Conservation (phyloP, 1,284 basidiomycete species). For the Coniophora puteana region DNA sequence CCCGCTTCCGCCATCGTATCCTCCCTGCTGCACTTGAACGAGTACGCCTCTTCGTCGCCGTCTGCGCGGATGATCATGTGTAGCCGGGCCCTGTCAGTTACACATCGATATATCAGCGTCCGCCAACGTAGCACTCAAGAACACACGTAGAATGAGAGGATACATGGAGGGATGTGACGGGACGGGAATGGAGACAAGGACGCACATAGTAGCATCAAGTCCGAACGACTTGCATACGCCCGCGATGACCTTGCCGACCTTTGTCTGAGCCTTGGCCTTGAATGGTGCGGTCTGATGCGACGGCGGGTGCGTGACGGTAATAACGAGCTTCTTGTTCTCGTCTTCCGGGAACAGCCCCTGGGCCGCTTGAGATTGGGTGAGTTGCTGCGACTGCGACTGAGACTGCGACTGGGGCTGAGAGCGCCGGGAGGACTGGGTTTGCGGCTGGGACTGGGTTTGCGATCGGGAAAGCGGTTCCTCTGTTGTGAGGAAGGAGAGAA, state of each 20-base stretch:
- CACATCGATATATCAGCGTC: not conserved
- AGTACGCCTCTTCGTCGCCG: slow-evolving; percentile 22
- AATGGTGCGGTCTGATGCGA: slow-evolving; percentile 35
- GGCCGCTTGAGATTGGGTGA: slow-evolving; percentile 7
- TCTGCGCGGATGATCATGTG: slow-evolving; percentile 19
- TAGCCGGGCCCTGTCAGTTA: slow-evolving; percentile 19
- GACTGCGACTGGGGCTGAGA: slow-evolving; percentile 7
- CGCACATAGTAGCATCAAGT: slow-evolving; percentile 31
- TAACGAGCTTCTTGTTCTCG: slow-evolving; percentile 25
- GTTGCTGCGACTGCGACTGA: slow-evolving; percentile 1
- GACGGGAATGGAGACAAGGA: slow-evolving; percentile 12
- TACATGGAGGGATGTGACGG: not conserved
- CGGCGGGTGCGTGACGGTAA: slow-evolving; percentile 31
- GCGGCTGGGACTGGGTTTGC: too few species aligned
- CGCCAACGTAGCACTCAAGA: not conserved
- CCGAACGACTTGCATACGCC: slow-evolving; percentile 40
- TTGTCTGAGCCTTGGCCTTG: slow-evolving; percentile 39
- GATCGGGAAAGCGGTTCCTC: too few species aligned
- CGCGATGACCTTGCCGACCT: slow-evolving; percentile 36
- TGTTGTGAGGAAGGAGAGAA: too few species aligned
- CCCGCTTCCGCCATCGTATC: slow-evolving; percentile 29
- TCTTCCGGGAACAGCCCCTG: slow-evolving; percentile 13
- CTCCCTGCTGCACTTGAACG: slow-evolving; percentile 24
- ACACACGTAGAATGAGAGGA: too few species aligned
- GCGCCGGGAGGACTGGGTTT: too few species aligned